Conservation (phyloP, 345 rosid genomes). For the Euphorbia pulcherrima region DNA sequence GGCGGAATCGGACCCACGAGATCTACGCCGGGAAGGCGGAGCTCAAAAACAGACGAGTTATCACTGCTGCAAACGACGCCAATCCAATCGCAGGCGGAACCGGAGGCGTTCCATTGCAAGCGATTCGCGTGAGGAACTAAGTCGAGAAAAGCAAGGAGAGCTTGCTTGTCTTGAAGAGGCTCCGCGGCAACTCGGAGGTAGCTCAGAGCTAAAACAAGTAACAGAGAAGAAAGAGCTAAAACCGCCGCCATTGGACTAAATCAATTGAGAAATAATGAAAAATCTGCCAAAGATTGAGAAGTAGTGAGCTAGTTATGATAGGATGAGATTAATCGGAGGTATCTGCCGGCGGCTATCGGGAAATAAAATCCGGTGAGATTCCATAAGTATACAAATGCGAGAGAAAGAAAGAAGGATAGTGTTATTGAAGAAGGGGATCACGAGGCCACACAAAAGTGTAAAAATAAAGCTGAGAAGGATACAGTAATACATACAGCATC, state of each 20-base stretch:
- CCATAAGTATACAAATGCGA: conserved; percentile 30
- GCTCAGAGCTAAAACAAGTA: conserved; percentile 28
- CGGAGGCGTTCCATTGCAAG: conserved; percentile 67
- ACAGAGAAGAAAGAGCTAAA: conserved; percentile 19
- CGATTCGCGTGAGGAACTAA: conserved; percentile 62
- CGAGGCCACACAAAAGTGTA: conserved; percentile 19
- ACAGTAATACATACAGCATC: conserved; percentile 12
- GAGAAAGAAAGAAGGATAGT: background rate
- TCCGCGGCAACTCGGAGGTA: conserved; percentile 49
- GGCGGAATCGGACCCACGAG: conserved; percentile 70
- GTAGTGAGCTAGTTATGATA: conserved; percentile 10
- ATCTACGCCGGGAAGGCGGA: conserved; percentile 85
- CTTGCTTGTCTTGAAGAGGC: conserved; percentile 69
- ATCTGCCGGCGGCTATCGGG: conserved; percentile 14
- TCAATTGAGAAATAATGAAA: background rate
- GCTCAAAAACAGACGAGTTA: conserved; percentile 46
- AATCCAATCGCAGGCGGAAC: conserved; percentile 77
- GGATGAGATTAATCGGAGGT: conserved; percentile 8
- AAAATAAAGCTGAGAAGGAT: conserved; percentile 18
- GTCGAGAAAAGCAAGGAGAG: conserved; percentile 64
- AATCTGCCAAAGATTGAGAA: background rate
- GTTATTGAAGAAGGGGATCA: conserved; percentile 6
- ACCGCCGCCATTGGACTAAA: conserved; percentile 6
- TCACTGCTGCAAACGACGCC: conserved; percentile 66
- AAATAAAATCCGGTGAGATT: conserved; percentile 34